Base-by-base conservation (phyloP, 345 rosid species). In the Theobroma cacao region DNA sequence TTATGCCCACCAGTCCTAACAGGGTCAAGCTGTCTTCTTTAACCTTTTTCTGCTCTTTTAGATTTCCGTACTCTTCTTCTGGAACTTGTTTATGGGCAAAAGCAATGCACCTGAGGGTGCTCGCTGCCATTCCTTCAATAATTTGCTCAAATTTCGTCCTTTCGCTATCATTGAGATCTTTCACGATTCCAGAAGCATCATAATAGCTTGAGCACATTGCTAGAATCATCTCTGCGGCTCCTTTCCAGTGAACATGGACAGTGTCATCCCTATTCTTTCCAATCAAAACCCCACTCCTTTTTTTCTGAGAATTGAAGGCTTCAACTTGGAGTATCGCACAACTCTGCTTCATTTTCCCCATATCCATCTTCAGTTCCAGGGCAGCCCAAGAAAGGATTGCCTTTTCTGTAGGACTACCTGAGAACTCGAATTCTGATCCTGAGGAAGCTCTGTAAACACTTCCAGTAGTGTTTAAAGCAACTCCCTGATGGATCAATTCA, bases 331-430 rank as follows among this genome's bases (percentile, higher is more conserved):
- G 78, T 53, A 88, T 43, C 3, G 38, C 74, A n/a, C 80, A 85
- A 13, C 78, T 79, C 72, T 31, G 30, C 77, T 76, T 86, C 77
- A 75, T 76, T 38, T 77, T 79, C 4, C 85, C 86, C 88, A 85
- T 84, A 69, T 63, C 81, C 84, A 84, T 84, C 33, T 80, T 84
- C 79, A 88, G 3, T 5, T 87, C 84, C 40, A 64, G 45, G 17
- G 85, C 90, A 15, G 91, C 94, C 98, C 97, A 94, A 30, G 90
- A 82, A 5, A 94, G 86, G 38, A 94, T 82, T 18, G 97, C 96
- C 75, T 88, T 92, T 78, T 94, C 98, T 0, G 96, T 92, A 1
- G 98, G 93, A 79, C 87, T 80, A 33, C 96, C 96, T 0, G 91
- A 89, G 53, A 89, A 79, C 70, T 89, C 91, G 13, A 70, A 72